Conservation (phyloP, 805 yeast genomes). For the Cyberlindnera americana region DNA sequence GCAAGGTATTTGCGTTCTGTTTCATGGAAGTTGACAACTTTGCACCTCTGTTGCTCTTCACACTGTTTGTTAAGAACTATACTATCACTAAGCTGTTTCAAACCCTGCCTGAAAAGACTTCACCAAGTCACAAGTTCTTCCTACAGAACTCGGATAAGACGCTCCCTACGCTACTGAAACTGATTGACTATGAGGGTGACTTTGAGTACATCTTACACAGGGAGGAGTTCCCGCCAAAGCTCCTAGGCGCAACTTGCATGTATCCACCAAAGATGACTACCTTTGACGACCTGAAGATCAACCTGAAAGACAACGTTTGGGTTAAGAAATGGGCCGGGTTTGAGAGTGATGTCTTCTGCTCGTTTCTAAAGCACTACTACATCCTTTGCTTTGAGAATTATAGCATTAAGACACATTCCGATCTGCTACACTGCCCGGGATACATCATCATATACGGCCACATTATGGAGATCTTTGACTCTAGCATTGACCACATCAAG, state of each 20-base stretch:
- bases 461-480: slow-evolving; percentile 20
- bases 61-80: slow-evolving; percentile 51
- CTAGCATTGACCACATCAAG: slow-evolving; percentile 19
- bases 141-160: background rate
- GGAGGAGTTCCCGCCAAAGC: slow-evolving; percentile 26
- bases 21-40: slow-evolving; percentile 48
- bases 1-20: slow-evolving; percentile 57
- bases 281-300: slow-evolving; percentile 34
- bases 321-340: slow-evolving; percentile 55
- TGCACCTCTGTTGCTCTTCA: slow-evolving; percentile 49
- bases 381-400: slow-evolving; percentile 5
- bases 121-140: background rate
- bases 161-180: slow-evolving; percentile 13
- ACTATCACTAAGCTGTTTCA: slow-evolving; percentile 32
- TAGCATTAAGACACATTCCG: slow-evolving; percentile 4
- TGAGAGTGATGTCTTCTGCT: slow-evolving; percentile 55
- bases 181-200: slow-evolving; percentile 21
- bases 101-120: background rate
- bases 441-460: slow-evolving; percentile 24
- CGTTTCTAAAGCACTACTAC: slow-evolving; percentile 59
- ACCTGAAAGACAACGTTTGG: slow-evolving; percentile 57
- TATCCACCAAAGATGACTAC: slow-evolving; percentile 32
- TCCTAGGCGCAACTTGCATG: slow-evolving; percentile 34
- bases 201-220: slow-evolving; percentile 1
- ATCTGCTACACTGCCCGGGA: slow-evolving; percentile 20